Evolutionary conservation across 2,329 filamentous ascomycete species (phyloP).

Genomic region (Magnaporthiopsis rhizophila): DNA sequence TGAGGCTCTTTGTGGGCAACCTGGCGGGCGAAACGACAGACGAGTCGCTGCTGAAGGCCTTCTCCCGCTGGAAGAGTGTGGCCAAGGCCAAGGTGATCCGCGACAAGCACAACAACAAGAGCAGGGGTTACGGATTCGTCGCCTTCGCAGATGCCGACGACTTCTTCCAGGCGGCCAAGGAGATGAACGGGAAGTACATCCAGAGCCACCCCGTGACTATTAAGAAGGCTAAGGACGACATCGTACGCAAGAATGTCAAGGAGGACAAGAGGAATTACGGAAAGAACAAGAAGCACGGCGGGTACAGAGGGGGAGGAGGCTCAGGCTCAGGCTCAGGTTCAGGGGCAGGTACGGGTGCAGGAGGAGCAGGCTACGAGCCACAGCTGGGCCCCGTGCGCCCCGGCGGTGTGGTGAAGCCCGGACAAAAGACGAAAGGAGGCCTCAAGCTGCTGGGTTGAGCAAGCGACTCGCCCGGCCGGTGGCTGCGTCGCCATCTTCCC

Average conservation of each 20-base stretch:
- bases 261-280: conserved; percentile 46
- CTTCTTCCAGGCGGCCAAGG: conserved; percentile 91
- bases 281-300: conserved; percentile 31
- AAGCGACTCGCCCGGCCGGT: neutral
- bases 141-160: conserved; percentile 93
- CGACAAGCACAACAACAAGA: conserved; percentile 94
- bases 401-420: conserved; percentile 51
- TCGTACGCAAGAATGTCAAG: conserved; percentile 65
- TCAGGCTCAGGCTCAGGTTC: conserved; percentile 21
- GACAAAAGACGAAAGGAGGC: conserved; percentile 61
- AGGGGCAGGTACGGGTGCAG: conserved; percentile 20
- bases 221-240: conserved; percentile 83
- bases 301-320: conserved; percentile 19
- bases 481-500: no score
- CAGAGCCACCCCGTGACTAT: conserved; percentile 89
- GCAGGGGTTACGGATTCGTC: conserved; percentile 93
- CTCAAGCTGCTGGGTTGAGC: conserved; percentile 50
- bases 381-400: conserved; percentile 40
- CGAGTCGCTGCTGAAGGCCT: conserved; percentile 90
- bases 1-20: conserved; percentile 93
- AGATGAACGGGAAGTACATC: conserved; percentile 99
- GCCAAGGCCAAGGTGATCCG: conserved; percentile 90
- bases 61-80: conserved; percentile 77
- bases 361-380: conserved; percentile 36
- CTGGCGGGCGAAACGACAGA: conserved; percentile 96